These are phyloP conservation scores for Eucalyptus curtisii DNA, from an alignment of 345 rosid genomes.

Conservation along the genomic window DNA sequence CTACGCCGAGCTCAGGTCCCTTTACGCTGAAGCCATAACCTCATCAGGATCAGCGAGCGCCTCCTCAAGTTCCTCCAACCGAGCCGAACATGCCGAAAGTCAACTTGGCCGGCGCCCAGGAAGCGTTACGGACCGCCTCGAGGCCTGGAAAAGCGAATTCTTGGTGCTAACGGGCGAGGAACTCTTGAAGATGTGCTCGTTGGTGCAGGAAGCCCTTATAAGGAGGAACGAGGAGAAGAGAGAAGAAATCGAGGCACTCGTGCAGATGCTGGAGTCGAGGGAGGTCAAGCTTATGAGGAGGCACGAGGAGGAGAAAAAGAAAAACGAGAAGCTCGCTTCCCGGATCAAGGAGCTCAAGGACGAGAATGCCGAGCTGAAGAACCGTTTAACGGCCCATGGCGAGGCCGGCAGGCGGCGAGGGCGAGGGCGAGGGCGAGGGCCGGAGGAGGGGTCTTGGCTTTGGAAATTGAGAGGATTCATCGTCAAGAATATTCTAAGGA, in stretches of 20 bases:
- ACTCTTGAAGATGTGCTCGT: neutral
- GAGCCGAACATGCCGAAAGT: neutral
- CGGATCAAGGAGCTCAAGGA: neutral
- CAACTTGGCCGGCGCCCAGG: neutral
- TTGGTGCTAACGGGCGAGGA: neutral
- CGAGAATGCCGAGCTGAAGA: neutral
- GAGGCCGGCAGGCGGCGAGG: neutral
- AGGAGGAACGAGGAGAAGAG: neutral
- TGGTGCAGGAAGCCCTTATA: neutral
- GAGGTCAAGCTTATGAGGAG: neutral
- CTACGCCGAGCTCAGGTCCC: neutral
- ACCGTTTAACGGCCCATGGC: fast-evolving
- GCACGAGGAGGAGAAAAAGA: neutral
- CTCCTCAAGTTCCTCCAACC: neutral
- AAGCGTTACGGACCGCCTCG: fast-evolving
- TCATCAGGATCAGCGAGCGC: neutral
- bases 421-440: neutral
- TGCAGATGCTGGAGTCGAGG: neutral
- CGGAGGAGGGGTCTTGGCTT: neutral
- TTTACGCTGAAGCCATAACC: neutral
- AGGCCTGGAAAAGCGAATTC: neutral
- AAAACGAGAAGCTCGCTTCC: neutral
- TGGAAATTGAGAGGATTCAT: neutral
- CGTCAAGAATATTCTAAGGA: neutral
- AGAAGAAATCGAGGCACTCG: neutral